These are phyloP conservation scores for Ceriops decandra DNA, from an alignment of 345 rosid species.

Conservation along the genomic window DNA sequence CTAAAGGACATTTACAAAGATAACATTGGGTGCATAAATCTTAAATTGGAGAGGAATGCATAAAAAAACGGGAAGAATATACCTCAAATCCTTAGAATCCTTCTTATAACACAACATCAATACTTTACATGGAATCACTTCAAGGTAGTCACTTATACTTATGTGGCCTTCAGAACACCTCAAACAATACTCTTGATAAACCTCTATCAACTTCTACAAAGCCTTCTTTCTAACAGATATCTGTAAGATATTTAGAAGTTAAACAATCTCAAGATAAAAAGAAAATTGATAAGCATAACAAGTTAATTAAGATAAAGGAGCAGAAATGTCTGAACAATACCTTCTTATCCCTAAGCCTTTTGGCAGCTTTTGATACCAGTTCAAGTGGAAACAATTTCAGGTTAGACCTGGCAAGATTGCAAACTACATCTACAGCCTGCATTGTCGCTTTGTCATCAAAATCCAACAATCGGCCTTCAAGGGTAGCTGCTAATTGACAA, in stretches of 20 bases:
- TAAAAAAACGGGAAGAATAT: slow-evolving; percentile 5
- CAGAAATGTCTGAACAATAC: slow-evolving; percentile 28
- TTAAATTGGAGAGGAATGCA: too few species aligned
- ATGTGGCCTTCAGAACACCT: slow-evolving; percentile 34
- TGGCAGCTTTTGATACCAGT: slow-evolving; percentile 56
- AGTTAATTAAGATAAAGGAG: neutral
- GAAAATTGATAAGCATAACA: neutral
- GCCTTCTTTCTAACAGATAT: slow-evolving; percentile 82
- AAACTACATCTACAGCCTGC: slow-evolving; percentile 62
- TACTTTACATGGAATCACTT: slow-evolving; percentile 81
- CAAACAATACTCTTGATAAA: slow-evolving; percentile 74
- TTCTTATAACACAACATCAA: slow-evolving; percentile 65
- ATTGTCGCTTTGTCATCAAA: slow-evolving; percentile 78
- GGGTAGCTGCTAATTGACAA: slow-evolving; percentile 50
- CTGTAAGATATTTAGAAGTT: slow-evolving; percentile 31
- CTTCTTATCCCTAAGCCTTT: slow-evolving; percentile 96
- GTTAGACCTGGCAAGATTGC: slow-evolving; percentile 68
- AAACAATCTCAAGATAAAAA: neutral
- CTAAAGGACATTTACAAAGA: too few species aligned
- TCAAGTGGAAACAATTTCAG: slow-evolving; percentile 45
- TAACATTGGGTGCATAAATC: too few species aligned
- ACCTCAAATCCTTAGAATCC: slow-evolving; percentile 51
- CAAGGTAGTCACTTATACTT: slow-evolving; percentile 49
- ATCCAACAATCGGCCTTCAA: slow-evolving; percentile 77
- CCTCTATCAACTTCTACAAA: slow-evolving; percentile 67